phyloP scores from a whole-genome alignment of 2,329 filamentous ascomycete genomes.

The Achaetomium macrosporum region DNA sequence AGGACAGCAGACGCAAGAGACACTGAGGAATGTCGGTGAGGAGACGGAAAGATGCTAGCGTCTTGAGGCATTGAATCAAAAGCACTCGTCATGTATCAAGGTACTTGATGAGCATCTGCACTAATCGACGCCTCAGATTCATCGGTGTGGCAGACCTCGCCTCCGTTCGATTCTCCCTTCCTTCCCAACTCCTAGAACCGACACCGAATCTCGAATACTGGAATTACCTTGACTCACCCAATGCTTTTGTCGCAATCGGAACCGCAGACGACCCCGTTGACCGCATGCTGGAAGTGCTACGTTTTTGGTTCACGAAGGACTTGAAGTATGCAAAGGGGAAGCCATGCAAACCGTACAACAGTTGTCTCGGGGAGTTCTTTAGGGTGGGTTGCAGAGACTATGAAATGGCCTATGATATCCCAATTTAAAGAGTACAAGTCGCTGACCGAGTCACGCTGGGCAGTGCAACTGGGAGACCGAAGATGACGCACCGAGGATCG shows the following conservation, averaged over 20 bases:
- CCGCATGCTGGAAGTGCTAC: constrained; percentile 88
- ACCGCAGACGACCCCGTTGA: constrained; percentile 87
- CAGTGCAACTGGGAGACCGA: constrained; percentile 95
- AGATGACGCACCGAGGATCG: constrained; percentile 64
- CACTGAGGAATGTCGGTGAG: neutral
- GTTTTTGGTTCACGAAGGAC: constrained; percentile 99
- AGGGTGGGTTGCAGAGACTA: constrained; percentile 52
- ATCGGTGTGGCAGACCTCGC: constrained; percentile 95
- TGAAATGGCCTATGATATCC: neutral
- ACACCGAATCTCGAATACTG: constrained; percentile 98
- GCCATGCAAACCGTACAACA: constrained; percentile 99
- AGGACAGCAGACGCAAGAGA: neutral
- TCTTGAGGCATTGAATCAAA: too few species aligned
- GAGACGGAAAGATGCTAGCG: too few species aligned
- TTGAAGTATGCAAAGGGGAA: constrained; percentile 98
- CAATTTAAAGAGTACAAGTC: constrained; percentile 4
- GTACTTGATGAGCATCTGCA: neutral
- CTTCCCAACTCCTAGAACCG: constrained; percentile 90
- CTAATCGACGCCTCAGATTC: constrained; percentile 56
- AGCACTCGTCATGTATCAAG: neutral
- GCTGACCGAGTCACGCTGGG: constrained; percentile 18
- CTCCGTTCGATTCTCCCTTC: constrained; percentile 89
- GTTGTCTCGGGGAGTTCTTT: constrained; percentile 94
- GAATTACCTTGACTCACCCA: constrained; percentile 94
- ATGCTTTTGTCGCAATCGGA: constrained; percentile 76